phyloP scores from a whole-genome alignment of 305 asterid genomes.

The Fraxinus angustifolia region DNA sequence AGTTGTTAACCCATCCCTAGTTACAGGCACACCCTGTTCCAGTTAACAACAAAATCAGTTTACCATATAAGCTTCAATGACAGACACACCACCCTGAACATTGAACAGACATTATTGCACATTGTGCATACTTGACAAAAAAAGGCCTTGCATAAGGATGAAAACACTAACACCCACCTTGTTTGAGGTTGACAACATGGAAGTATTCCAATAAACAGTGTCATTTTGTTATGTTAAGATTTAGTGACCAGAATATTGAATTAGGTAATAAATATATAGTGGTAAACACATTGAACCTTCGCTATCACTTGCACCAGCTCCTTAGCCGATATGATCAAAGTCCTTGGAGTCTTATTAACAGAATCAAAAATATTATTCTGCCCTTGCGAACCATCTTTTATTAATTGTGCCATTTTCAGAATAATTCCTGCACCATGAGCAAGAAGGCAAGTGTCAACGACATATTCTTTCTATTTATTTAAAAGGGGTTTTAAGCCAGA shows the following conservation, averaged over 20 bases:
- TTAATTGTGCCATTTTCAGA: conserved; percentile 76
- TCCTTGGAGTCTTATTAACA: conserved; percentile 54
- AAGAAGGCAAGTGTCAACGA: background rate
- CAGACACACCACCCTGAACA: background rate
- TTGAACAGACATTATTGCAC: background rate
- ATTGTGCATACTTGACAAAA: background rate
- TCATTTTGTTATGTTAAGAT: conserved; percentile 4
- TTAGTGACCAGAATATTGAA: background rate
- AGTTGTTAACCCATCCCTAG: conserved; percentile 52
- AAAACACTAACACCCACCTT: background rate
- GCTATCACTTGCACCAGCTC: conserved; percentile 90
- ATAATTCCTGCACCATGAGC: conserved; percentile 60
- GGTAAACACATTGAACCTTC: conserved; percentile 48
- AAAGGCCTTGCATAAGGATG: background rate
- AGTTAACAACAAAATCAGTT: conserved; percentile 21
- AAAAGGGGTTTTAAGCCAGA: conserved; percentile 8
- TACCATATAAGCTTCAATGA: background rate
- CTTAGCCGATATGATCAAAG: conserved; percentile 64
- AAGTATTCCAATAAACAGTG: background rate
- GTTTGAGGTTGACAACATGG: background rate
- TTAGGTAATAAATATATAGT: background rate
- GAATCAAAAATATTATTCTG: conserved; percentile 45
- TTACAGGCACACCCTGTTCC: conserved; percentile 72
- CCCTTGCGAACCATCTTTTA: conserved; percentile 66
- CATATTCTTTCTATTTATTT: conserved; percentile 1